Percentiles rank a stretch among this genome's conserved stretches.
Conservation (phyloP, 2,329 filamentous ascomycete genomes). For the Hymenoscyphus repandus region DNA sequence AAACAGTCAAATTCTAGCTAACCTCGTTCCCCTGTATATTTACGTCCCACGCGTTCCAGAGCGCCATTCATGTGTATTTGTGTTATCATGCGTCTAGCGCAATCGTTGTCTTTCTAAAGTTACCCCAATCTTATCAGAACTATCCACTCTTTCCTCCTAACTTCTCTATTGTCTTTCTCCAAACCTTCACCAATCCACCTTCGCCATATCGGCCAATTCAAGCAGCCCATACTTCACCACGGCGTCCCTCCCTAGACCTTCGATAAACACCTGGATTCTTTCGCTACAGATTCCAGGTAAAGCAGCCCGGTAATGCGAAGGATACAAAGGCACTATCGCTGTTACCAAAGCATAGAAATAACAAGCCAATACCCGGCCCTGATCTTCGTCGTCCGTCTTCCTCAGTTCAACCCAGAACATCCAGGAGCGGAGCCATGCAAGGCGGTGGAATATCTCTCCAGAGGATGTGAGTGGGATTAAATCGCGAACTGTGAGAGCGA, state of each 20-base stretch:
- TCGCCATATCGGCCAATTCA: neutral
- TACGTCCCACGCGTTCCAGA: no score
- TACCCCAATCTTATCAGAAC: no score
- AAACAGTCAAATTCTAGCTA: no score
- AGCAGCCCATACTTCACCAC: neutral
- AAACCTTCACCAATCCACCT: neutral
- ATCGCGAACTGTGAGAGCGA: slow-evolving; percentile 4
- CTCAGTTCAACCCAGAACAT: slow-evolving; percentile 21
- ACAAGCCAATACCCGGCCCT: slow-evolving; percentile 7
- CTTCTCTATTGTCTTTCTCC: no score
- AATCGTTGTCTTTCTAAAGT: no score
- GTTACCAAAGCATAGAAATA: slow-evolving; percentile 15
- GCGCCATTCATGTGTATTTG: no score
- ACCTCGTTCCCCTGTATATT: no score
- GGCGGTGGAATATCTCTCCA: slow-evolving; percentile 9
- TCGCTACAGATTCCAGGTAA: slow-evolving; percentile 1
- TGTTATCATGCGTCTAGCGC: no score
- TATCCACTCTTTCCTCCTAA: no score
- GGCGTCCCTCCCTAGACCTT: neutral
- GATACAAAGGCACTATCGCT: slow-evolving; percentile 14
- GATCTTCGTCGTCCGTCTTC: neutral
- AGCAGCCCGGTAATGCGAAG: slow-evolving; percentile 8
- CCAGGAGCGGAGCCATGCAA: slow-evolving; percentile 16
- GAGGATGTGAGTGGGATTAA: slow-evolving; percentile 5
- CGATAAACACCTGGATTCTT: slow-evolving; percentile 6